phyloP scores from a whole-genome alignment of 2,329 filamentous ascomycete genomes.

The Botrytis fragariae region DNA sequence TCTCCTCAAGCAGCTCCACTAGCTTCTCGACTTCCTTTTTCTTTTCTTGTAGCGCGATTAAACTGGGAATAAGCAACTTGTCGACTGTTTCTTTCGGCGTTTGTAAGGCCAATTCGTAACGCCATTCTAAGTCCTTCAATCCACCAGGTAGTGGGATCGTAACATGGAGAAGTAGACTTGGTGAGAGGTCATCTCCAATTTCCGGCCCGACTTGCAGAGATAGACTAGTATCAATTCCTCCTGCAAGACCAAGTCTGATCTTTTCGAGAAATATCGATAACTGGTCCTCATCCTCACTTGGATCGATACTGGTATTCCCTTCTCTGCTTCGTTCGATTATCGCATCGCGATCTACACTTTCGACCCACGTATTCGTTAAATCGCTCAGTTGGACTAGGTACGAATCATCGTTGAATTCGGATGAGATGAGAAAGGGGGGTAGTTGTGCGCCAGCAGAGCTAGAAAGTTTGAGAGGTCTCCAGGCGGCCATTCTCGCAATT shows the following conservation, averaged over 20 bases:
- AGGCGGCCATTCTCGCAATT: conserved; percentile 27
- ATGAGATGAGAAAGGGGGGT: conserved; percentile 63
- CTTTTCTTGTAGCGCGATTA: conserved; percentile 46
- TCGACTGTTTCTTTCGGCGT: conserved; percentile 42
- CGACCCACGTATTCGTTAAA: conserved; percentile 70
- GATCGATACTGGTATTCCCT: conserved; percentile 69
- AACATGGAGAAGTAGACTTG: conserved; percentile 45
- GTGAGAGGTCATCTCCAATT: conserved; percentile 25
- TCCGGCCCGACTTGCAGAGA: conserved; percentile 42
- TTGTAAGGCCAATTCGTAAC: conserved; percentile 51
- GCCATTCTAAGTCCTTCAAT: conserved; percentile 64
- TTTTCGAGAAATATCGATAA: conserved; percentile 65
- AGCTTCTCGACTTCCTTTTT: conserved; percentile 44
- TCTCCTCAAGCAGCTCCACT: conserved; percentile 47
- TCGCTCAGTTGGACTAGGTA: conserved; percentile 71
- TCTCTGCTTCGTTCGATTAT: conserved; percentile 62
- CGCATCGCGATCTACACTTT: conserved; percentile 58
- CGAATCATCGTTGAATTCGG: conserved; percentile 50
- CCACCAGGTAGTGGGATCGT: conserved; percentile 61
- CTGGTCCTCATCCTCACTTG: conserved; percentile 61
- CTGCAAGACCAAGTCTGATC: conserved; percentile 50
- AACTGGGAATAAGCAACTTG: conserved; percentile 46
- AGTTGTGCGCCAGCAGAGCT: conserved; percentile 38
- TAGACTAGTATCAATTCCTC: conserved; percentile 45
- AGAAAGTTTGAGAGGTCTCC: conserved; percentile 31